Percentiles rank a stretch among this genome's conserved stretches.
Conservation (phyloP, 768 basidiomycete genomes). For the Calocybe indica region DNA sequence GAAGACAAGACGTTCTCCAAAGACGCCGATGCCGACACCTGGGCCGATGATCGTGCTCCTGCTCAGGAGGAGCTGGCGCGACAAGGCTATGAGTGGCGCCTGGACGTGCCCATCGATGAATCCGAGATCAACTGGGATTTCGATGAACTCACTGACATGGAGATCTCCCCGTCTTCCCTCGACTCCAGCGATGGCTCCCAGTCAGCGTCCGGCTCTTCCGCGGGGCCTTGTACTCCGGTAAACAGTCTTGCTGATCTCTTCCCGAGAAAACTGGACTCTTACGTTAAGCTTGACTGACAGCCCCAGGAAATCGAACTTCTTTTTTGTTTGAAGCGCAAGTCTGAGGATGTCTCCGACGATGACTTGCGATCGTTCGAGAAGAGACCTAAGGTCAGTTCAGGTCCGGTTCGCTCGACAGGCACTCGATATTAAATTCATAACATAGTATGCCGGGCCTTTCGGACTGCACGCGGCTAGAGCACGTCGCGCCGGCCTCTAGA, state of each 20-base stretch:
- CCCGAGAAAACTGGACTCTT: too few relatives aligned
- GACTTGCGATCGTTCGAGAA: constrained; percentile 22
- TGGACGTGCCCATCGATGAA: constrained; percentile 23
- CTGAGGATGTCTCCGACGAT: constrained; percentile 16
- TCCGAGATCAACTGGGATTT: constrained; percentile 15
- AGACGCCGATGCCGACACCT: constrained; percentile 3
- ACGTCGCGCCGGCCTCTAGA: too few relatives aligned
- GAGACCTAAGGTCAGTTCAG: constrained; percentile 28
- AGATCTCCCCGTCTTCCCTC: constrained; percentile 6
- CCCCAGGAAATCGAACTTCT: constrained; percentile 18
- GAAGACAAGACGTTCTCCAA: constrained; percentile 7
- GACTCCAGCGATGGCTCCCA: constrained; percentile 10
- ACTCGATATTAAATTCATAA: too few relatives aligned
- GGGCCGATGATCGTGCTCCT: constrained; percentile 5
- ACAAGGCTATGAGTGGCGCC: constrained; percentile 9
- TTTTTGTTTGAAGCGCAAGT: constrained; percentile 28
- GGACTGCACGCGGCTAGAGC: too few relatives aligned
- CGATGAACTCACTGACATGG: constrained; percentile 9
- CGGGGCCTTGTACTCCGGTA: constrained; percentile 24
- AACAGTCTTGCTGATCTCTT: constrained; percentile 5
- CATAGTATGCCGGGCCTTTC: too few relatives aligned
- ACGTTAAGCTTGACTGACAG: constrained; percentile 5
- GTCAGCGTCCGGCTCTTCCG: constrained; percentile 12
- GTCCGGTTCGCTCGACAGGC: too few relatives aligned
- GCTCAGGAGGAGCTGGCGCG: neutral